Conservation (phyloP, 1,284 basidiomycete species). For the Trichosporon asahii region DNA sequence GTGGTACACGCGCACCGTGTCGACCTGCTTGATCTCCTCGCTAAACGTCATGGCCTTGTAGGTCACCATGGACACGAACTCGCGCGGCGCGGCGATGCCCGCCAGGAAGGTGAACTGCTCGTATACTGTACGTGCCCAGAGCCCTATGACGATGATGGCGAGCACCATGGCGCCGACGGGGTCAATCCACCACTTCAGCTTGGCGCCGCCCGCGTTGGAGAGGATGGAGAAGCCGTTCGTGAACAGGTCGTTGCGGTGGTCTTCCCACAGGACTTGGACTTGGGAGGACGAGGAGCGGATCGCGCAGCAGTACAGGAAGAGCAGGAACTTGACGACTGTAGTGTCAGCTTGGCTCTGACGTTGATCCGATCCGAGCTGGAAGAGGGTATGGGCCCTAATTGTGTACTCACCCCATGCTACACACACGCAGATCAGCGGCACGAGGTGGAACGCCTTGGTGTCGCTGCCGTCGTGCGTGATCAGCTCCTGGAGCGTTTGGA, state of each 20-base stretch:
- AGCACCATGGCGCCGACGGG: slow-evolving; percentile 59
- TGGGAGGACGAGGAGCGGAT: slow-evolving; percentile 78
- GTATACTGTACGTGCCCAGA: slow-evolving; percentile 71
- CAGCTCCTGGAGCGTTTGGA: slow-evolving; percentile 73
- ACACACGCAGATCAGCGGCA: slow-evolving; percentile 76
- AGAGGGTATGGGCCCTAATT: no score
- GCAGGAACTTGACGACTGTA: slow-evolving; percentile 71
- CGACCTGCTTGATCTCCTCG: slow-evolving; percentile 77
- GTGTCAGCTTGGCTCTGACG: background rate
- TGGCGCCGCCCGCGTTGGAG: slow-evolving; percentile 86
- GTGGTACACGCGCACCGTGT: slow-evolving; percentile 85
- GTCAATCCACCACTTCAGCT: slow-evolving; percentile 56
- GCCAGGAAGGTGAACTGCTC: slow-evolving; percentile 81
- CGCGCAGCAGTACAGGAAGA: slow-evolving; percentile 83
- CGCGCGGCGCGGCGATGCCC: slow-evolving; percentile 83
- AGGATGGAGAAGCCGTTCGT: slow-evolving; percentile 69
- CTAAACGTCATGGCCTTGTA: slow-evolving; percentile 91
- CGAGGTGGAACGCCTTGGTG: slow-evolving; percentile 69
- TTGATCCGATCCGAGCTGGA: no score
- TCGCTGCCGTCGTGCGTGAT: slow-evolving; percentile 60
- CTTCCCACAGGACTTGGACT: slow-evolving; percentile 90
- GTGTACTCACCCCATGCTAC: slow-evolving; percentile 65
- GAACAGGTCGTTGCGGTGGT: slow-evolving; percentile 86
- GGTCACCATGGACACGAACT: slow-evolving; percentile 83
- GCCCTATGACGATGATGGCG: slow-evolving; percentile 70